Conservation (phyloP, 306 rosid species). For the Rosa chinensis region DNA sequence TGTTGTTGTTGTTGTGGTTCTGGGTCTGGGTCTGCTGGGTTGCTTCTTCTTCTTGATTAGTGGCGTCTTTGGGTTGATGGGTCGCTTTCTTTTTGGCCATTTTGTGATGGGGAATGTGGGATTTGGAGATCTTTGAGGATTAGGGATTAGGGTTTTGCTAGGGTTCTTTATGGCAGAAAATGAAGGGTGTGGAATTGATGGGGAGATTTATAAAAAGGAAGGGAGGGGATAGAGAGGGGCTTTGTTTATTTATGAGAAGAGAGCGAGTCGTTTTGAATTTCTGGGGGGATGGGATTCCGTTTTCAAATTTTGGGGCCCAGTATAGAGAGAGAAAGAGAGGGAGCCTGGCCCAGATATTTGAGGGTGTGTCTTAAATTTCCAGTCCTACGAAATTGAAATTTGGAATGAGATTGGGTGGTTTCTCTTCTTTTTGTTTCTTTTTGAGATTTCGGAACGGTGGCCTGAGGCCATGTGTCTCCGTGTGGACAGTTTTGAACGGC, state of each 20-base stretch:
- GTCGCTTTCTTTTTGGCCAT: slow-evolving; percentile 72
- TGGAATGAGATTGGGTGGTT: too few relatives aligned
- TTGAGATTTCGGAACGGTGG: too few relatives aligned
- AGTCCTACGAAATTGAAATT: not conserved
- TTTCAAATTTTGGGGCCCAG: not conserved
- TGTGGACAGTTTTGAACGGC: not conserved
- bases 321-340: too few relatives aligned
- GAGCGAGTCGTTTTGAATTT: not conserved
- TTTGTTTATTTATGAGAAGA: not conserved
- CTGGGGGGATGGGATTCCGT: not conserved
- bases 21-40: slow-evolving; percentile 6
- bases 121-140: slow-evolving; percentile 2
- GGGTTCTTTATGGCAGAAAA: slow-evolving; percentile 33
- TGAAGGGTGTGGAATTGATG: not conserved
- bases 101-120: slow-evolving; percentile 28
- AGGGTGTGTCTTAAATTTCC: not conserved
- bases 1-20: not conserved
- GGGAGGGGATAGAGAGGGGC: not conserved
- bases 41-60: slow-evolving; percentile 8
- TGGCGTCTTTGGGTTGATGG: slow-evolving; percentile 29
- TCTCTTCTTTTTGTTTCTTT: too few relatives aligned
- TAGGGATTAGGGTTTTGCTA: slow-evolving; percentile 36
- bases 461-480: too few relatives aligned
- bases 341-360: slow-evolving; percentile 9
- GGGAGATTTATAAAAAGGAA: not conserved